Percentiles rank a stretch among this genome's conserved stretches.
These are phyloP conservation scores for Hypoxylon sp. DNA, from an alignment of 2,329 filamentous ascomycete genomes.

Conservation along the genomic window DNA sequence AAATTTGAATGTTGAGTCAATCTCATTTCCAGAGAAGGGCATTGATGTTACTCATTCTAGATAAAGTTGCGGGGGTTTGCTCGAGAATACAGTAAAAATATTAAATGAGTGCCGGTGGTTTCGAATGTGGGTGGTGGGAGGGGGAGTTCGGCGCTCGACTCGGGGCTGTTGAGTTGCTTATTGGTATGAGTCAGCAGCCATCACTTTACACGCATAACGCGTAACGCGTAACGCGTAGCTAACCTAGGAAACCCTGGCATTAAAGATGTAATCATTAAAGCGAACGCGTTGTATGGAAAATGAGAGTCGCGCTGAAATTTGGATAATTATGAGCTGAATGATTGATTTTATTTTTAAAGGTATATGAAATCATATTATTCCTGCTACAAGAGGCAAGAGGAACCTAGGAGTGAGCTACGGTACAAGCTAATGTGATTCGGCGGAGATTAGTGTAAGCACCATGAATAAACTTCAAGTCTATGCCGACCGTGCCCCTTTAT, in stretches of 20 bases:
- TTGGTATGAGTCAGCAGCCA: conserved; percentile 10
- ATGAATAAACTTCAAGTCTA: conserved; percentile 6
- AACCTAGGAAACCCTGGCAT: neutral
- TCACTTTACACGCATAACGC: conserved; percentile 15
- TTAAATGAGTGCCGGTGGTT: neutral
- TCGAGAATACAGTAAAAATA: neutral
- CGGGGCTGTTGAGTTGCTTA: neutral
- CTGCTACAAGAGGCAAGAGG: neutral
- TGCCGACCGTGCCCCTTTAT: conserved; percentile 30
- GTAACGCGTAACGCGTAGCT: neutral
- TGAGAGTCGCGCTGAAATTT: neutral
- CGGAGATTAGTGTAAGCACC: conserved; percentile 26
- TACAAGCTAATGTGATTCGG: neutral
- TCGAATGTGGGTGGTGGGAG: neutral
- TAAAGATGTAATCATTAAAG: neutral
- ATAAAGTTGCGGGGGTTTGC: neutral
- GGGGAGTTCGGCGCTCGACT: neutral
- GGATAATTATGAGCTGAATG: neutral
- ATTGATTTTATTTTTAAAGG: conserved; percentile 3
- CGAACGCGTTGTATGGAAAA: conserved; percentile 1
- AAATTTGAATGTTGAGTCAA: neutral
- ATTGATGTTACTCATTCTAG: neutral
- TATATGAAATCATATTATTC: conserved; percentile 21
- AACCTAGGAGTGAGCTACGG: neutral
- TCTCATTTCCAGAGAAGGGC: neutral